Evolutionary conservation across 176 grass and related monocot species (phyloP).

Genomic region (Cymbopogon citratus): DNA sequence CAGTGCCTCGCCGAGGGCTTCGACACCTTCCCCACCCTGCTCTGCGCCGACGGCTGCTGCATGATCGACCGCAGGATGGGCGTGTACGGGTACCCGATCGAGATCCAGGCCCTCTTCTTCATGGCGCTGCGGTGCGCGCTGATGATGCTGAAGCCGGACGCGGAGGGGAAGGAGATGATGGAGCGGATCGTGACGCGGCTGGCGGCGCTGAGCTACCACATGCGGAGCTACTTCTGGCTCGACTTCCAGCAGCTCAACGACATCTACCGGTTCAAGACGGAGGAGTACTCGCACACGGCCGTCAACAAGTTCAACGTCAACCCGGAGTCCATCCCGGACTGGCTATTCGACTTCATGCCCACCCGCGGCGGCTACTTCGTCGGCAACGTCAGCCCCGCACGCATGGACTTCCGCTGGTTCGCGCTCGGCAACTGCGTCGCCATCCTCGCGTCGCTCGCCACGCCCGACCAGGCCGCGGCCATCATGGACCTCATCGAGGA

Average conservation of each 20-base stretch:
- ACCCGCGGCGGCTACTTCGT: slow-evolving; percentile 78
- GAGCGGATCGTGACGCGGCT: slow-evolving; percentile 73
- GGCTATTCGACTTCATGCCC: slow-evolving; percentile 95
- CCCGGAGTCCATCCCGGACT: slow-evolving; percentile 92
- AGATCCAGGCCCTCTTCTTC: slow-evolving; percentile 94
- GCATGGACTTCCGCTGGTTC: slow-evolving; percentile 99
- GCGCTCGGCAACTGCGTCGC: slow-evolving; percentile 80
- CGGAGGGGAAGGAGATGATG: slow-evolving; percentile 65
- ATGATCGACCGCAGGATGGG: slow-evolving; percentile 97
- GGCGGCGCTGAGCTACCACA: slow-evolving; percentile 84
- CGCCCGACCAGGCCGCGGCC: slow-evolving; percentile 69
- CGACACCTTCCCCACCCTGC: slow-evolving; percentile 91
- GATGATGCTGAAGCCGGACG: slow-evolving; percentile 59
- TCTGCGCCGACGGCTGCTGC: slow-evolving; percentile 88
- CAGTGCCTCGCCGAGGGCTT: slow-evolving; percentile 90
- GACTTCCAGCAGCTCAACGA: slow-evolving; percentile 85
- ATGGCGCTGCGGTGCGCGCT: slow-evolving; percentile 82
- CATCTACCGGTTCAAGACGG: slow-evolving; percentile 84
- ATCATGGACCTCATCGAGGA: slow-evolving; percentile 97
- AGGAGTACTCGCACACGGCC: slow-evolving; percentile 98
- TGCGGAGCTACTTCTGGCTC: slow-evolving; percentile 91
- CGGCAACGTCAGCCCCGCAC: slow-evolving; percentile 84
- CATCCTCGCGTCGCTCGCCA: slow-evolving; percentile 79
- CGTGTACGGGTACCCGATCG: slow-evolving; percentile 87
- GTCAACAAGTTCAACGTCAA: slow-evolving; percentile 99